Conservation (phyloP, 495 filamentous ascomycete genomes). For the Penicilliopsis zonata region DNA sequence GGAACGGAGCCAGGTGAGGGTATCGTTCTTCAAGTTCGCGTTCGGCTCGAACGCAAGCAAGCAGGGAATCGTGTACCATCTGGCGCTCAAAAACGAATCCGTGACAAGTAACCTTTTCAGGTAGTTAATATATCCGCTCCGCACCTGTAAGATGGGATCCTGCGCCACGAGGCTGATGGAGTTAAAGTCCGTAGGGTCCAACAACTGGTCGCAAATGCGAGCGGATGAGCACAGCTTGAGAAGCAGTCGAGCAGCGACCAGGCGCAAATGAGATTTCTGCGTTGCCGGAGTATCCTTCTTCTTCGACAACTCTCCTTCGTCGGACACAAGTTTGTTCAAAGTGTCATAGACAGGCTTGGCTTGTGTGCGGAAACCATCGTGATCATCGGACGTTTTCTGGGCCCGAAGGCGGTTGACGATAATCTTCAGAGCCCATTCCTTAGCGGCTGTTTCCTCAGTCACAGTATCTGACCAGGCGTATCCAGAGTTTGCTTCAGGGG, state of each 20-base stretch:
- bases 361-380: constrained; percentile 48
- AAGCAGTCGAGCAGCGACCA: constrained; percentile 69
- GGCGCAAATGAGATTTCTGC: constrained; percentile 65
- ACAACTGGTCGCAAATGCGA: constrained; percentile 62
- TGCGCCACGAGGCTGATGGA: constrained; percentile 66
- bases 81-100: constrained; percentile 25
- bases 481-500: constrained; percentile 29
- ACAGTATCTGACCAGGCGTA: constrained; percentile 58
- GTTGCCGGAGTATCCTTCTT: constrained; percentile 56
- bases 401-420: constrained; percentile 79
- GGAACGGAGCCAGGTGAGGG: constrained; percentile 80
- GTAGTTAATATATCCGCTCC: constrained; percentile 64
- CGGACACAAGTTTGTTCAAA: constrained; percentile 58
- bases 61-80: constrained; percentile 84
- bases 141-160: constrained; percentile 60
- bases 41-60: constrained; percentile 83
- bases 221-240: constrained; percentile 67
- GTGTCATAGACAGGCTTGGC: constrained; percentile 63
- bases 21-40: constrained; percentile 50
- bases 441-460: constrained; percentile 74
- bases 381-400: constrained; percentile 36
- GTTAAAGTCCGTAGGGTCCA: constrained; percentile 66
- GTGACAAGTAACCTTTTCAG: constrained; percentile 73
- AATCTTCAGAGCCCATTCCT: constrained; percentile 78
- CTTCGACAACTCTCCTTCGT: constrained; percentile 69